Percentiles rank a stretch among this genome's conserved stretches.
phyloP scores from a whole-genome alignment of 2,329 filamentous ascomycete species.

The Ophidiomyces ophidiicola region DNA sequence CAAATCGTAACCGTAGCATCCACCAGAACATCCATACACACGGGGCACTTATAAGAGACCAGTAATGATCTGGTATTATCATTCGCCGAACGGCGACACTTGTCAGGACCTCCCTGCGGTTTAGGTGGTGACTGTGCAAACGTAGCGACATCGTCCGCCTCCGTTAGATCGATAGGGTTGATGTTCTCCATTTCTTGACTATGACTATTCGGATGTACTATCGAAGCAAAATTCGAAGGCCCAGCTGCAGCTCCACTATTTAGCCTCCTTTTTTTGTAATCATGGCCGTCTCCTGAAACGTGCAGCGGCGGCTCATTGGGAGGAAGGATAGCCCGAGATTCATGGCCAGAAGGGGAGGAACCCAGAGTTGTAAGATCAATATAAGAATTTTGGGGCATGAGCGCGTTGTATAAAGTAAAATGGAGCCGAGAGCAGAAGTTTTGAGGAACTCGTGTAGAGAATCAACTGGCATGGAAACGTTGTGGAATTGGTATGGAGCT shows the following conservation, averaged over 20 bases:
- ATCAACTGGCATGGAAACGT: neutral
- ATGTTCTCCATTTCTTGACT: conserved; percentile 19
- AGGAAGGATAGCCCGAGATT: neutral
- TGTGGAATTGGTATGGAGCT: too few species aligned
- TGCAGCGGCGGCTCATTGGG: neutral
- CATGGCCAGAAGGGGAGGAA: neutral
- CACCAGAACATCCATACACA: conserved; percentile 51
- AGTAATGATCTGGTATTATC: conserved; percentile 29
- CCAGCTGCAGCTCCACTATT: conserved; percentile 7
- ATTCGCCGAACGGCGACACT: conserved; percentile 27
- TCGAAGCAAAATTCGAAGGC: neutral
- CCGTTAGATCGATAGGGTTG: conserved; percentile 42
- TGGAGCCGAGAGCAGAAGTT: neutral
- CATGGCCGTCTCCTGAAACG: neutral
- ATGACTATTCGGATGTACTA: neutral
- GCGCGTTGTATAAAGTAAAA: neutral
- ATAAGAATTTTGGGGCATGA: conserved; percentile 11
- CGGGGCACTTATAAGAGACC: conserved; percentile 45
- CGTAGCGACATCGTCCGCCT: conserved; percentile 30
- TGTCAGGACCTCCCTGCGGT: conserved; percentile 42
- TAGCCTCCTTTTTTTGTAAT: conserved; percentile 10
- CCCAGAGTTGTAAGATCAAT: conserved; percentile 13
- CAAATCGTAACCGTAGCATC: conserved; percentile 49
- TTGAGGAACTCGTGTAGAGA: neutral
- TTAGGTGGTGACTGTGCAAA: conserved; percentile 40